phyloP scores from a whole-genome alignment of 139 green algal species.

The Volvox reticuliferus region DNA sequence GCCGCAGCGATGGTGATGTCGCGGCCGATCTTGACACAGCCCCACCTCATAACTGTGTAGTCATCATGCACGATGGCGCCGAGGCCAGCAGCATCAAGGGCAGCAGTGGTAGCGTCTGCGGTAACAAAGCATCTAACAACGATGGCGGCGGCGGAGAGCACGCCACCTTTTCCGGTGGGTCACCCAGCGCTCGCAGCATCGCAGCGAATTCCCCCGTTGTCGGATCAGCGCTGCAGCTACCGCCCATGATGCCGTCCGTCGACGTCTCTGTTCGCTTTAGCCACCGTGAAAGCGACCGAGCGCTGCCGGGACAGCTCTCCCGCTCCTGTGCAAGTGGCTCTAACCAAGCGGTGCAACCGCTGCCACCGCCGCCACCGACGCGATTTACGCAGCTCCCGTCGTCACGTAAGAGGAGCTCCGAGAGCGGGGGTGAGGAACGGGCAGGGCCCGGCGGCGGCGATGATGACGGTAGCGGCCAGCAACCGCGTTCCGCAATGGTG shows the following conservation, averaged over 20 bases:
- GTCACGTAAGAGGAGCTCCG: not conserved
- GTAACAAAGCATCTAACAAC: not conserved
- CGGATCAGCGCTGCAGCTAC: not conserved
- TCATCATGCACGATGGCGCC: not conserved
- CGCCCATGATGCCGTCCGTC: not conserved
- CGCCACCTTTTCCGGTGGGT: not conserved
- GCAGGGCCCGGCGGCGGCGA: not conserved
- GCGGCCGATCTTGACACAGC: not conserved
- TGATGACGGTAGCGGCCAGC: not conserved
- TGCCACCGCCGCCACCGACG: not conserved
- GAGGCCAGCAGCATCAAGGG: not conserved
- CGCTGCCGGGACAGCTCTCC: not conserved
- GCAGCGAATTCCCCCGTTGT: not conserved
- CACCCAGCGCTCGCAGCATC: not conserved
- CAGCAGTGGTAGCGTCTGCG: not conserved
- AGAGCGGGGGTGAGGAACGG: not conserved
- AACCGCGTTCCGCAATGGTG: not conserved
- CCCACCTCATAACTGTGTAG: not conserved
- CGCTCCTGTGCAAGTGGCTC: not conserved
- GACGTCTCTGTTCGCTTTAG: not conserved
- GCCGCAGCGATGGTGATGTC: not conserved
- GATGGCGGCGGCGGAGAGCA: not conserved
- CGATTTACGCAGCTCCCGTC: not conserved
- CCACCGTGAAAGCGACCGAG: not conserved
- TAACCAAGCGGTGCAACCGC: not conserved